Evolutionary conservation across 495 filamentous ascomycete genomes (phyloP).

Genomic region (Penicillium salamii): DNA sequence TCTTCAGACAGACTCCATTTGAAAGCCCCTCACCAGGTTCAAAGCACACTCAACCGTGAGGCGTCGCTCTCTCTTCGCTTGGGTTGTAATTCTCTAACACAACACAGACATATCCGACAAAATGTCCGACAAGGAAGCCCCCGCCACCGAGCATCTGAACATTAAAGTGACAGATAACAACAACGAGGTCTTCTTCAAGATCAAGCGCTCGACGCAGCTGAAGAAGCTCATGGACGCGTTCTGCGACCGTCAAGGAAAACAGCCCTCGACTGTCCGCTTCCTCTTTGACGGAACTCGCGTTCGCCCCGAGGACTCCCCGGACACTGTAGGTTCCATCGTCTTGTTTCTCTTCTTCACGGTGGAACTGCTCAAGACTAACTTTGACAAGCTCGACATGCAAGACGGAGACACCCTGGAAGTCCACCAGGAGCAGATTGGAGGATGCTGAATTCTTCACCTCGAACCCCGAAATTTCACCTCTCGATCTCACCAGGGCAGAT

Average conservation of each 20-base stretch:
- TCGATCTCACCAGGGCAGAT: neutral
- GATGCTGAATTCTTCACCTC: constrained; percentile 33
- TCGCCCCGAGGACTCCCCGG: constrained; percentile 82
- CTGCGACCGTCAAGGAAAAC: constrained; percentile 94
- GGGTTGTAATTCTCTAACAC: neutral
- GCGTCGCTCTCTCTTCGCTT: neutral
- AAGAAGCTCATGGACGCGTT: constrained; percentile 99
- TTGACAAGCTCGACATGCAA: constrained; percentile 82
- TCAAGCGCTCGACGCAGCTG: constrained; percentile 92
- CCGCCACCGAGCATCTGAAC: constrained; percentile 82
- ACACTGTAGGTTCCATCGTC: constrained; percentile 62
- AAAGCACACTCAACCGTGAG: constrained; percentile 4
- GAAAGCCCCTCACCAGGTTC: too few species aligned
- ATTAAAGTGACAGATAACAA: constrained; percentile 99
- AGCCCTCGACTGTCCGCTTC: constrained; percentile 79
- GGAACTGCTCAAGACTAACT: constrained; percentile 3
- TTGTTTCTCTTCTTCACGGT: neutral
- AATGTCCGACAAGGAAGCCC: constrained; percentile 39
- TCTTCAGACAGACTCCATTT: neutral
- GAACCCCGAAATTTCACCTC: neutral
- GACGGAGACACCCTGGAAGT: constrained; percentile 97
- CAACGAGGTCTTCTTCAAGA: constrained; percentile 99
- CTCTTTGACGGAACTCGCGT: constrained; percentile 94
- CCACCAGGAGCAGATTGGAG: constrained; percentile 97
- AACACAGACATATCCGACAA: neutral